Conservation (phyloP, 2,329 filamentous ascomycete species). For the Fusarium marasasianum region DNA sequence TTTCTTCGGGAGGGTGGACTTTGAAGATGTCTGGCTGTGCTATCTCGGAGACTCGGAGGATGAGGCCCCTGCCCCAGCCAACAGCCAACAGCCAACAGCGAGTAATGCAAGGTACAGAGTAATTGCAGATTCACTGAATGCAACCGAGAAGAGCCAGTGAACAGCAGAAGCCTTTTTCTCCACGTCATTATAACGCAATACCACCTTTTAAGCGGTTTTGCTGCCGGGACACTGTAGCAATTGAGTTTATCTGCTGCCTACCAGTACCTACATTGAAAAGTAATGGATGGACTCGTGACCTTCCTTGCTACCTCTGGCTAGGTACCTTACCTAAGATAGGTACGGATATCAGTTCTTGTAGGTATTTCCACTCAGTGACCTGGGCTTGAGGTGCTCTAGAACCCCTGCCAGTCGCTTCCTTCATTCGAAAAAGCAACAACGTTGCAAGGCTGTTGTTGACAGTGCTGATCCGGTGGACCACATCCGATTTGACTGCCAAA, state of each 20-base stretch:
- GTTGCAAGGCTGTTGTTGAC: background rate
- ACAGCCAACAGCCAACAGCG: background rate
- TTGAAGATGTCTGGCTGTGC: constrained; percentile 25
- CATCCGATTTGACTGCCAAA: constrained; percentile 18
- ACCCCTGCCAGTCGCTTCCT: constrained; percentile 3
- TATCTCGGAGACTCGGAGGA: constrained; percentile 15
- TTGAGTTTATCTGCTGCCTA: background rate
- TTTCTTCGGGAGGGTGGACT: constrained; percentile 18
- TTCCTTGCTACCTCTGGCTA: background rate
- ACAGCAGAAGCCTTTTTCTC: background rate
- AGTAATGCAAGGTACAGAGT: constrained; percentile 36
- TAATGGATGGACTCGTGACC: too few relatives aligned
- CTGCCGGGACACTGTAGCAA: background rate
- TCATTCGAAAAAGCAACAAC: constrained; percentile 1
- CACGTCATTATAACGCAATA: constrained; percentile 1
- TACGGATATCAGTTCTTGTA: background rate
- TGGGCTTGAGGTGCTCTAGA: background rate
- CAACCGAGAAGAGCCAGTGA: background rate
- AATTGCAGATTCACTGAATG: constrained; percentile 14
- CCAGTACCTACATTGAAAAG: too few relatives aligned
- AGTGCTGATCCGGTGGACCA: constrained; percentile 23
- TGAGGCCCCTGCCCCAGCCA: constrained; percentile 19
- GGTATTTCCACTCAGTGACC: background rate
- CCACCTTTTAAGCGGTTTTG: background rate
- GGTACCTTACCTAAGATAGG: too few relatives aligned